Conservation (phyloP, 495 filamentous ascomycete species). For the Aspergillus saccharolyticus region DNA sequence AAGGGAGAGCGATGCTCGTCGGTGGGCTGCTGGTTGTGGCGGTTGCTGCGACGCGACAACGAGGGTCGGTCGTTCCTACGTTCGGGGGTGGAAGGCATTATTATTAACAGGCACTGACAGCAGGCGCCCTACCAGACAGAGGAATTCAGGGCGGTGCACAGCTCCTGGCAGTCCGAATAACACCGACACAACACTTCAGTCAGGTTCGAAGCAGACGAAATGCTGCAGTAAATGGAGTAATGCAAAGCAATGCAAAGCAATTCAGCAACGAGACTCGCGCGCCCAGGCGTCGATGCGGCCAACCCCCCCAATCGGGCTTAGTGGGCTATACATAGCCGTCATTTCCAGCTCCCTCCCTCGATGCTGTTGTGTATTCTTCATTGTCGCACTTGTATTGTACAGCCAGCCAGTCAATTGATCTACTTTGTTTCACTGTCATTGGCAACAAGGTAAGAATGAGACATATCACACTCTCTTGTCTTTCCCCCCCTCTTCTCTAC, state of each 20-base stretch:
- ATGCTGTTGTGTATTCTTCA: background rate
- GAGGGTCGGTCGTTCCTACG: constrained; percentile 16
- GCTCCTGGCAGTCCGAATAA: background rate
- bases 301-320: constrained; percentile 1
- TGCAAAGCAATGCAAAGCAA: background rate
- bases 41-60: constrained; percentile 25
- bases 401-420: constrained; percentile 7
- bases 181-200: too few species aligned
- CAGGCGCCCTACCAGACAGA: background rate
- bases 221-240: background rate
- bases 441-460: background rate
- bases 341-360: background rate
- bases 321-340: background rate
- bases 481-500: background rate
- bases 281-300: background rate
- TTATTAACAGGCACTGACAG: constrained; percentile 4
- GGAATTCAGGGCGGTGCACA: background rate
- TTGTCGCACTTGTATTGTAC: background rate
- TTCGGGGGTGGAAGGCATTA: constrained; percentile 24
- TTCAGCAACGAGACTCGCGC: background rate
- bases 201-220: background rate
- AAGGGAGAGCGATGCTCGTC: constrained; percentile 30
- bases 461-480: constrained; percentile 1
- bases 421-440: background rate
- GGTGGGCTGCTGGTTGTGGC: constrained; percentile 20